A percentile compares a stretch with the other conserved stretches of the same genome.
These are phyloP conservation scores for Fusarium albosuccineum DNA, from an alignment of 2,329 filamentous ascomycete species.

Conservation along the genomic window DNA sequence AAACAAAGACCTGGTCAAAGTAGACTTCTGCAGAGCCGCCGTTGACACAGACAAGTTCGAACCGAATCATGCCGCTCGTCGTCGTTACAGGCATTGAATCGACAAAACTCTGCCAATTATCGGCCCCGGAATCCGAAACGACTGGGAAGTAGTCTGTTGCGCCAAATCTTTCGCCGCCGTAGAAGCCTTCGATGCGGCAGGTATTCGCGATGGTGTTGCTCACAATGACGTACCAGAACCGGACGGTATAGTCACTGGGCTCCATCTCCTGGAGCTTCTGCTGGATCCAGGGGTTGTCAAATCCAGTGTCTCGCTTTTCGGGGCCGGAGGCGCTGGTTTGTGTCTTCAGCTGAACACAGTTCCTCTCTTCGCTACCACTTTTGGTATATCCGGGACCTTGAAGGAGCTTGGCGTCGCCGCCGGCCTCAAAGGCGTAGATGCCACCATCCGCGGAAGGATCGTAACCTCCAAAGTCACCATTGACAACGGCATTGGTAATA, in stretches of 20 bases:
- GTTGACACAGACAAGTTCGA: slow-evolving; percentile 34
- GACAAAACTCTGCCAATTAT: slow-evolving; percentile 30
- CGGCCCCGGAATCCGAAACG: background rate
- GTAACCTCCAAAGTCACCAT: slow-evolving; percentile 41
- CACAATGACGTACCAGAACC: slow-evolving; percentile 37
- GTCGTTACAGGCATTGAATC: slow-evolving; percentile 29
- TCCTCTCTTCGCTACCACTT: slow-evolving; percentile 28
- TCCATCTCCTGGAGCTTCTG: slow-evolving; percentile 35
- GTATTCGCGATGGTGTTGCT: slow-evolving; percentile 32
- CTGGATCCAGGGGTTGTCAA: slow-evolving; percentile 31
- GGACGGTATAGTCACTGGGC: slow-evolving; percentile 37
- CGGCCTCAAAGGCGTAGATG: slow-evolving; percentile 37
- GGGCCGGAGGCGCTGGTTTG: background rate
- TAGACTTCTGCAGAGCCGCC: slow-evolving; percentile 37
- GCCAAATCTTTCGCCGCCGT: slow-evolving; percentile 28
- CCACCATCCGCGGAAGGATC: slow-evolving; percentile 34
- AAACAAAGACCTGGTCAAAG: slow-evolving; percentile 43
- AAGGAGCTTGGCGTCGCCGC: slow-evolving; percentile 27
- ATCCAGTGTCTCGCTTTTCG: slow-evolving; percentile 13
- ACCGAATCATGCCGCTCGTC: slow-evolving; percentile 34
- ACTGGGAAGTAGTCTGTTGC: slow-evolving; percentile 39
- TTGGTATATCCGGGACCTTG: slow-evolving; percentile 33
- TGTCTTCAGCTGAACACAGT: slow-evolving; percentile 33
- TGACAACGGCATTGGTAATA: slow-evolving; percentile 30
- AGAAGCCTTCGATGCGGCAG: slow-evolving; percentile 38